Percentiles rank a stretch among this genome's conserved stretches.
Evolutionary conservation across 345 rosid species (phyloP).

Genomic region (Syzygium aromaticum): DNA sequence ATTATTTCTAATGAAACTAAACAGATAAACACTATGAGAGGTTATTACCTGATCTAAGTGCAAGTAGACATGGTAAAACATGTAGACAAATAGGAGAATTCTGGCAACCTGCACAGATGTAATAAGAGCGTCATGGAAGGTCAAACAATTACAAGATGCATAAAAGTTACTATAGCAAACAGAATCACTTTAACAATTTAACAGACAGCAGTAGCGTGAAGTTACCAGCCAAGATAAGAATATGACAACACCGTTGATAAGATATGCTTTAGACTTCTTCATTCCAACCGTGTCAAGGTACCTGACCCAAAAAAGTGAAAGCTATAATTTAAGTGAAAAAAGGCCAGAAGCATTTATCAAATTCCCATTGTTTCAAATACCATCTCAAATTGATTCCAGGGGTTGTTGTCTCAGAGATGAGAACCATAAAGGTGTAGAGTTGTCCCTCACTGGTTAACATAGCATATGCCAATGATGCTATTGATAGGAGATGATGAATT

Average conservation of each 20-base stretch:
- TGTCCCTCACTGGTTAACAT: conserved; percentile 51
- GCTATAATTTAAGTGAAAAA: neutral
- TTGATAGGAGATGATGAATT: conserved; percentile 44
- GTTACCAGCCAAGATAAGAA: conserved; percentile 52
- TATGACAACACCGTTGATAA: conserved; percentile 40
- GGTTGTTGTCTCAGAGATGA: conserved; percentile 53
- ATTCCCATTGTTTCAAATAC: conserved; percentile 8
- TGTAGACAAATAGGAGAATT: conserved; percentile 37
- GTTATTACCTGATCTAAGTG: conserved; percentile 35
- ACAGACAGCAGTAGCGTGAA: neutral
- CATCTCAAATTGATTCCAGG: conserved; percentile 62
- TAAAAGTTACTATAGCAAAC: neutral
- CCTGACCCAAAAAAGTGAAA: conserved; percentile 13
- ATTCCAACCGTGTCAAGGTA: conserved; percentile 51
- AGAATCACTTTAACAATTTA: neutral
- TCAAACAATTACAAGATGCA: neutral
- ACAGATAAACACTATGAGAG: neutral
- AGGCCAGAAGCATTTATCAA: neutral
- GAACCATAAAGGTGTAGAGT: conserved; percentile 45
- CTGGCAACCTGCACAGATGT: conserved; percentile 38
- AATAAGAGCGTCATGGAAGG: neutral
- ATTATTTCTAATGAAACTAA: neutral
- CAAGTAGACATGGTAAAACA: conserved; percentile 43
- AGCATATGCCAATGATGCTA: conserved; percentile 33
- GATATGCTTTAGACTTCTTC: conserved; percentile 48